A percentile compares a stretch with the other conserved stretches of the same genome.
phyloP scores from a whole-genome alignment of 805 yeast genomes.

The Starmerella bombicola region DNA sequence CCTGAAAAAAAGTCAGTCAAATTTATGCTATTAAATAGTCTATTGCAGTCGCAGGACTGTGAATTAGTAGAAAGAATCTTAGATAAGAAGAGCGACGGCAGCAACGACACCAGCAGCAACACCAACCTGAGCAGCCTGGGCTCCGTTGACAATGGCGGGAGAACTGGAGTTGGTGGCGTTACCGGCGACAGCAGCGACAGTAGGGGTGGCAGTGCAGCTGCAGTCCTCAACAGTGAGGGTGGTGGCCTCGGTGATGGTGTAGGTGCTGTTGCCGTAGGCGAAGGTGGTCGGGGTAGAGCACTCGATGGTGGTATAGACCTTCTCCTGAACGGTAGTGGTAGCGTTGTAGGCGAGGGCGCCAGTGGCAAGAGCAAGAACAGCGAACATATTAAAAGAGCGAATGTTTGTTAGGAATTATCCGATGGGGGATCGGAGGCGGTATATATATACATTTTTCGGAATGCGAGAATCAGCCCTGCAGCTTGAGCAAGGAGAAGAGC shows the following conservation, averaged over 20 bases:
- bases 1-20: neutral
- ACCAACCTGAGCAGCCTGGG: slow-evolving; percentile 18
- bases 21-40: neutral
- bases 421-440: no score
- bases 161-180: slow-evolving; percentile 19
- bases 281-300: slow-evolving; percentile 24
- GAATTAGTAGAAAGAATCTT: slow-evolving; percentile 3
- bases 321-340: slow-evolving; percentile 21
- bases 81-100: slow-evolving; percentile 20
- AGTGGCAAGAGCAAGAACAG: slow-evolving; percentile 43
- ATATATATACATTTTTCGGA: no score
- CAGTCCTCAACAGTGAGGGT: slow-evolving; percentile 45
- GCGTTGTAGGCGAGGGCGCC: slow-evolving; percentile 34
- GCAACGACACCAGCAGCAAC: slow-evolving; percentile 23
- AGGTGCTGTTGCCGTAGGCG: slow-evolving; percentile 31
- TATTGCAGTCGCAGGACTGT: no score
- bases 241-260: slow-evolving; percentile 38
- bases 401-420: no score
- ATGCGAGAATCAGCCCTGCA: no score
- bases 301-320: slow-evolving; percentile 23
- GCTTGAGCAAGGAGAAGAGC: neutral
- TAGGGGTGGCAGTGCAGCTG: slow-evolving; percentile 58
- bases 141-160: slow-evolving; percentile 20
- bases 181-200: slow-evolving; percentile 36
- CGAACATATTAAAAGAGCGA: slow-evolving; percentile 7